Evolutionary conservation across 768 basidiomycete species (phyloP).

Genomic region (Brasilioporus rufonigricans): DNA sequence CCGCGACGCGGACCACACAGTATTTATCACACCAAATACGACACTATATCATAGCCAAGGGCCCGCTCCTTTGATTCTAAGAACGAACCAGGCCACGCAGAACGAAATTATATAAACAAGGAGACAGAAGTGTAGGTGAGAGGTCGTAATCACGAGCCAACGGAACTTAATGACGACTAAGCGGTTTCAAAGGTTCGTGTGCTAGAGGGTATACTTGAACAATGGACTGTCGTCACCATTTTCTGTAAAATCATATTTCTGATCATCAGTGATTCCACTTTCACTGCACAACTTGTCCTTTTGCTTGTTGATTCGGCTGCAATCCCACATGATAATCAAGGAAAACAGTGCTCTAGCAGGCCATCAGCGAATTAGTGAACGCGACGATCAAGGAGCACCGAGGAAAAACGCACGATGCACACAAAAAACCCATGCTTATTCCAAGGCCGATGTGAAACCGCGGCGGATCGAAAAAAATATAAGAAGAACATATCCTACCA

Average conservation of each 20-base stretch:
- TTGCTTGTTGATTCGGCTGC: constrained; percentile 43
- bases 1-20: too few species aligned
- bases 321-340: constrained; percentile 44
- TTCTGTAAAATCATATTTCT: constrained; percentile 39
- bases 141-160: too few species aligned
- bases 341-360: constrained; percentile 37
- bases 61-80: too few species aligned
- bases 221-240: constrained; percentile 54
- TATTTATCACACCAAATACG: too few species aligned
- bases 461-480: constrained; percentile 39
- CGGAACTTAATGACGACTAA: neutral
- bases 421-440: constrained; percentile 26
- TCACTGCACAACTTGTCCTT: constrained; percentile 43
- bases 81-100: too few species aligned
- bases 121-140: too few species aligned
- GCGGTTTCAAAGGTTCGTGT: neutral
- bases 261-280: constrained; percentile 40
- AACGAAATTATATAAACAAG: too few species aligned
- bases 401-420: constrained; percentile 15
- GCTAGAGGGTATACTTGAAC: constrained; percentile 38
- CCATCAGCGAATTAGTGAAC: constrained; percentile 24
- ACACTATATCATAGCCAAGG: too few species aligned
- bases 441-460: constrained; percentile 35
- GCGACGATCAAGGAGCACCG: constrained; percentile 5
- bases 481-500: constrained; percentile 39